Base-by-base conservation (phyloP, 139 green algal species). In the Coelastrella sp. region DNA sequence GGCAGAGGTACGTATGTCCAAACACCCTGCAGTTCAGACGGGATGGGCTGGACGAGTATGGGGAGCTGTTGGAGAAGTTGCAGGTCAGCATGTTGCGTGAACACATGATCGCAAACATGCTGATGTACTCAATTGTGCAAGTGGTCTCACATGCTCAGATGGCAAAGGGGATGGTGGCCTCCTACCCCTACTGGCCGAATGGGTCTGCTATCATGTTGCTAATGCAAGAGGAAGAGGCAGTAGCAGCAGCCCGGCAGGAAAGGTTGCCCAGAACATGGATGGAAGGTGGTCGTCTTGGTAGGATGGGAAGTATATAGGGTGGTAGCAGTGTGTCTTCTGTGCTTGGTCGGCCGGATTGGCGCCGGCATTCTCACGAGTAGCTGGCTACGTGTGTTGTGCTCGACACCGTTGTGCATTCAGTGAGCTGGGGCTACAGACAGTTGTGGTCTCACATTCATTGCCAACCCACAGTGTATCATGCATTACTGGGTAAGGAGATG, bases 21-120 rank as follows among this genome's bases (percentile, higher is more conserved):
- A 4, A 11, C 3, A 66, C 48, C 2, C 53, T 84, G 60, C 78
- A 76, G 78, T 84, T 84, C 38, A 21, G 78, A 8, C 4, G 15
- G 25, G 60, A 74, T 27, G 62, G 60, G 2, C 27, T 50, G 4
- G 60, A 75, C 8, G 53, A 71, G 60, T 75, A 51, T 15, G 37
- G 62, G 15, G 15, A 19, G 17, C 48, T 84, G 27, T 43, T 84
- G 3, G 41, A 45, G 41, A 23, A n/a, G 40, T 53, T 84, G 0
- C 78, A 84, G 17, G n/a, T 76, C 3, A 84, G 62, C 59, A 34
- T 84, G 78, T 15, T 32, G 41, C 60, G 37, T 9, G 78, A 84
- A 60, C 78, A 84, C 41, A 74, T 62, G 35, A 27, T 84, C 60
- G 9, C 30, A 5, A 75, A 84, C 43, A 84, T 84, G 78, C n/a